phyloP scores from a whole-genome alignment of 108 stramenopile species.

The Tribonema minus region DNA sequence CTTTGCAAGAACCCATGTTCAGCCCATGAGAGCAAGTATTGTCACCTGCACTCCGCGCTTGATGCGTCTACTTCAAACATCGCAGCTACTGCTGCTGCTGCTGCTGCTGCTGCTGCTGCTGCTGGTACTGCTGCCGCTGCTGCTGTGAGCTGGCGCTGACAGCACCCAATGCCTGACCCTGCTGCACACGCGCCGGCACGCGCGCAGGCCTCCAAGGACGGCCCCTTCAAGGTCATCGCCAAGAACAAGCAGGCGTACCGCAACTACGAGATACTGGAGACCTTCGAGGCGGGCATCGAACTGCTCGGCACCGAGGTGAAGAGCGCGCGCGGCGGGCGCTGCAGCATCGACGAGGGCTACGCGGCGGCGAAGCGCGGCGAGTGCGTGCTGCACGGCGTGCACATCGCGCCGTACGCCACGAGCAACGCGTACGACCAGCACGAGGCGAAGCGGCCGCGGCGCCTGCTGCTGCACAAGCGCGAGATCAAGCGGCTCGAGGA shows the following conservation, averaged over 20 bases:
- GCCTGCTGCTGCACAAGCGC: slow-evolving; percentile 32
- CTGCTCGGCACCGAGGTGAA: slow-evolving; percentile 41
- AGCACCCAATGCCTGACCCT: too few relatives aligned
- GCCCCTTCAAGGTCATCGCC: slow-evolving; percentile 19
- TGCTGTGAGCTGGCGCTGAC: too few relatives aligned
- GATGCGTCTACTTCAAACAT: too few relatives aligned
- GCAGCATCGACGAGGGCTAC: slow-evolving; percentile 33
- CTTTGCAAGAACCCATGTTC: too few relatives aligned
- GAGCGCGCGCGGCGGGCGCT: slow-evolving; percentile 9
- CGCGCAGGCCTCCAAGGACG: too few relatives aligned
- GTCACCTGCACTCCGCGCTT: too few relatives aligned
- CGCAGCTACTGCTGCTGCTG: too few relatives aligned
- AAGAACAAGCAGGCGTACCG: slow-evolving; percentile 20
- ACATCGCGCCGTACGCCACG: slow-evolving; percentile 20
- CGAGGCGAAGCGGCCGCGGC: slow-evolving; percentile 14
- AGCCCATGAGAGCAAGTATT: too few relatives aligned
- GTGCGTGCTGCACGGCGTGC: slow-evolving; percentile 8
- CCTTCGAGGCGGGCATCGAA: slow-evolving; percentile 38
- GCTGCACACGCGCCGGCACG: too few relatives aligned
- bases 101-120: too few relatives aligned
- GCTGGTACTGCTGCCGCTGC: too few relatives aligned
- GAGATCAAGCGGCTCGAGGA: slow-evolving; percentile 39
- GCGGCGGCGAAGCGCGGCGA: slow-evolving; percentile 13
- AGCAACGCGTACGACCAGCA: slow-evolving; percentile 28
- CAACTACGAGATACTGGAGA: slow-evolving; percentile 29